Base-by-base conservation (phyloP, 78 protist species). In the Dictyostelium purpureum region DNA sequence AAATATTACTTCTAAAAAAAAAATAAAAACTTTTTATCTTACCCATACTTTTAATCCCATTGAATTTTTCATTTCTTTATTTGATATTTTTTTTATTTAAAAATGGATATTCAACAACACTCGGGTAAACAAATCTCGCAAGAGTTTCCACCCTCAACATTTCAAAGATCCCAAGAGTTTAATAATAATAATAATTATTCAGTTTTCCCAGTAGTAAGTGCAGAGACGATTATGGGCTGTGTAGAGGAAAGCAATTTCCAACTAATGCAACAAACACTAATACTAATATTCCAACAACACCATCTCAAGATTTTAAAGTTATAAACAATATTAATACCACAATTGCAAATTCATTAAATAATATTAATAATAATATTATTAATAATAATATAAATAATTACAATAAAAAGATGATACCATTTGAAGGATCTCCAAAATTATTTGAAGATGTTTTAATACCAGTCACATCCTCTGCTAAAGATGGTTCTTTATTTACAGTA, bases 391-490 rank as follows among this genome's bases (percentile, higher is more conserved):
- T n/a, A n/a, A n/a, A n/a, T n/a, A n/a, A n/a, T n/a, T n/a, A n/a
- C n/a, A n/a, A n/a, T n/a, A n/a, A n/a, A n/a, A n/a, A n/a, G n/a
- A n/a, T n/a, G n/a, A n/a, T n/a, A n/a, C n/a, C n/a, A 33, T 0
- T 21, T 33, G 43, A 37, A 26, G 40, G 40, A 69, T 69, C 79
- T 4, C 79, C 79, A 45, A 81, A 81, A 67, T 65, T 40, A 81
- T 81, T 81, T 43, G 80, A 82, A 70, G 90, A 82, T 82, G 90
- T 82, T 24, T 38, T 82, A 24, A 59, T 82, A 16, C 90, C 90
- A 70, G 77, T 70, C 19, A 70, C 79, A 7, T 42, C 67, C 16
- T 54, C 63, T 14, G 63, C n/a, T 4, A 82, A 82, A 28, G 75
- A 67, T 66, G 90, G 90, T 6, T 42, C 90, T 21, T 28, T 70